These are phyloP conservation scores for Colletotrichum salicis DNA, from an alignment of 2,329 filamentous ascomycete genomes.

Conservation along the genomic window DNA sequence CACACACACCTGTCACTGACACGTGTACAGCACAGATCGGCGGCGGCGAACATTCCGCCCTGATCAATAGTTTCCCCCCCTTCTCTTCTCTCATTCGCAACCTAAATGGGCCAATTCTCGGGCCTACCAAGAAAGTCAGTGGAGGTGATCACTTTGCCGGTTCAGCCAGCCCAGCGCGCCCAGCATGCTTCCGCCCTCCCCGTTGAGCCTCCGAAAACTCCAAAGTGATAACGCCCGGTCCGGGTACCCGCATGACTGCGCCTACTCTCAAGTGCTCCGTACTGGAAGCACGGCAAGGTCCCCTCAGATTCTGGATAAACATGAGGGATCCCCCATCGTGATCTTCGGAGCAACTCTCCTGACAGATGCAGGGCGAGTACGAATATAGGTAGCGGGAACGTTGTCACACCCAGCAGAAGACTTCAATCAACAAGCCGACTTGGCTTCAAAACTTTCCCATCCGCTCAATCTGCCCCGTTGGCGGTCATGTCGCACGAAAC, in stretches of 20 bases:
- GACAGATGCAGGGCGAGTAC: not conserved
- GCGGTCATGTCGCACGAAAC: not conserved
- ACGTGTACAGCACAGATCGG: not conserved
- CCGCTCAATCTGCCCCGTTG: not conserved
- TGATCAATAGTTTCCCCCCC: not conserved
- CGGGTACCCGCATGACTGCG: conserved; percentile 12
- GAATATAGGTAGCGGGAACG: not conserved
- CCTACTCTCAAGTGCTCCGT: not conserved
- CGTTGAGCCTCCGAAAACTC: not conserved
- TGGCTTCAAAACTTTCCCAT: not conserved
- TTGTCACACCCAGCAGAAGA: not conserved
- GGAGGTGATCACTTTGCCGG: not conserved
- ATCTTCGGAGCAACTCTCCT: not conserved
- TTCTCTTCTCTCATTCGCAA: not conserved
- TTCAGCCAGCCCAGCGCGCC: too few species aligned
- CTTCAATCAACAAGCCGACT: not conserved
- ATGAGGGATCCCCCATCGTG: not conserved
- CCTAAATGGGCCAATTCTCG: not conserved
- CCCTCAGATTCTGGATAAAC: not conserved
- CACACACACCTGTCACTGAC: conserved; percentile 10
- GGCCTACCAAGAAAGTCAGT: not conserved
- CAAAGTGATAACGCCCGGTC: not conserved
- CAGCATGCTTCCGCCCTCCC: not conserved
- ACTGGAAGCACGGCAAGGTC: too few species aligned
- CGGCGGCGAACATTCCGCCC: not conserved